These are phyloP conservation scores for Pseudogymnoascus sp. DNA, from an alignment of 2,329 filamentous ascomycete genomes.

Conservation along the genomic window DNA sequence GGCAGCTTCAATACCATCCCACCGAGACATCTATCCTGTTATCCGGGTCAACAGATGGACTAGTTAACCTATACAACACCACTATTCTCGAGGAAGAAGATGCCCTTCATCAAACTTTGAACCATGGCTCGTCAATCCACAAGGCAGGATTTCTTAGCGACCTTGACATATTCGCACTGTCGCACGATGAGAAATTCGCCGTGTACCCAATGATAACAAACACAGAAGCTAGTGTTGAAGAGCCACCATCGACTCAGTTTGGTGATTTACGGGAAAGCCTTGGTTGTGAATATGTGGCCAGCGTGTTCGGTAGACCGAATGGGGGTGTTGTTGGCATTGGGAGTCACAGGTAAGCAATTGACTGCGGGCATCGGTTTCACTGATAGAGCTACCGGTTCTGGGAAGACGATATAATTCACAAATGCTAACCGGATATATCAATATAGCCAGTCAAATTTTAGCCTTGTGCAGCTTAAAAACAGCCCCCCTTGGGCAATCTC, in stretches of 20 bases:
- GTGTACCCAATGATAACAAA: conserved; percentile 63
- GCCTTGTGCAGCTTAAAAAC: conserved; percentile 51
- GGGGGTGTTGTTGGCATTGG: conserved; percentile 57
- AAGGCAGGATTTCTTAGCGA: conserved; percentile 62
- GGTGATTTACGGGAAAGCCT: conserved; percentile 62
- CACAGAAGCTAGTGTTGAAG: conserved; percentile 48
- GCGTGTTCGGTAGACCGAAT: conserved; percentile 53
- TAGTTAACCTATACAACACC: conserved; percentile 70
- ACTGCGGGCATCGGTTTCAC: conserved; percentile 14
- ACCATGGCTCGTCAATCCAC: conserved; percentile 67
- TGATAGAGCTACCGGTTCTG: conserved; percentile 23
- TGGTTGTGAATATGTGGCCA: conserved; percentile 66
- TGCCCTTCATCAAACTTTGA: conserved; percentile 68
- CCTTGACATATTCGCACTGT: conserved; percentile 62
- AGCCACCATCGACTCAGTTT: conserved; percentile 45
- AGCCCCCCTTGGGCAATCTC: conserved; percentile 45
- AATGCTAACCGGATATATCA: conserved; percentile 12
- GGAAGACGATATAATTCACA: conserved; percentile 19
- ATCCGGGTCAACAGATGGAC: conserved; percentile 71
- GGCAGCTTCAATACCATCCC: conserved; percentile 54
- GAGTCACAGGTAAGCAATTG: conserved; percentile 51
- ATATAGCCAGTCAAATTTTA: conserved; percentile 47
- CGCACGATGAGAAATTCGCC: conserved; percentile 70
- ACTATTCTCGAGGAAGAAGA: conserved; percentile 67
- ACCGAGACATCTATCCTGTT: conserved; percentile 53